Percentiles rank a stretch among this genome's conserved stretches.
These are phyloP conservation scores for Stephania yunnanensis DNA, from an alignment of 164 flowering plant genomes.

Conservation along the genomic window DNA sequence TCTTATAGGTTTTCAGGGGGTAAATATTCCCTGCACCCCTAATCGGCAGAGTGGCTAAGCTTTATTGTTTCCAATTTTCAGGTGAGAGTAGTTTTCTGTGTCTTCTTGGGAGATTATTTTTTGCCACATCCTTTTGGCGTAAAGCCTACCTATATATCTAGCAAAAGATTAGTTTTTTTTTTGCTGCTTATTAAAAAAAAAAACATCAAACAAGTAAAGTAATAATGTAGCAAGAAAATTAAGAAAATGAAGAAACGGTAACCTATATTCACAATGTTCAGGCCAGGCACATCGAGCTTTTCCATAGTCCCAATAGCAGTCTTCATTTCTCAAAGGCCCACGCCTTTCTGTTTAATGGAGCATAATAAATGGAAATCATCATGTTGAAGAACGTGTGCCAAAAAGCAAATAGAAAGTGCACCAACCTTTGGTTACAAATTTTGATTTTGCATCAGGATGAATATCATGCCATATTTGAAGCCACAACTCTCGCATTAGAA, in stretches of 20 bases:
- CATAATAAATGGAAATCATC: neutral
- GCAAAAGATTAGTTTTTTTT: too few species aligned
- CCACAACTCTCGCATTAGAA: conserved; percentile 93
- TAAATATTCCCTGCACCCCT: too few species aligned
- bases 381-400: neutral
- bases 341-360: conserved; percentile 56
- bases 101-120: too few species aligned
- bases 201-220: too few species aligned
- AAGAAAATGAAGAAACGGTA: conserved; percentile 4
- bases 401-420: neutral
- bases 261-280: conserved; percentile 96
- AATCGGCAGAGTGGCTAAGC: too few species aligned
- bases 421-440: conserved; percentile 87
- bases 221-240: too few species aligned
- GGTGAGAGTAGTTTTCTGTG: too few species aligned
- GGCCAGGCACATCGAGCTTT: conserved; percentile 98
- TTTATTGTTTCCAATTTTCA: too few species aligned
- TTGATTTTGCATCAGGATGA: conserved; percentile 62
- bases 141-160: too few species aligned
- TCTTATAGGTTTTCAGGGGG: too few species aligned
- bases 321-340: conserved; percentile 90
- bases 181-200: too few species aligned
- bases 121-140: too few species aligned
- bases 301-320: conserved; percentile 98
- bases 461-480: conserved; percentile 98